Evolutionary conservation across 1,284 basidiomycete genomes (phyloP).

Genomic region (Coriolopsis trogii): DNA sequence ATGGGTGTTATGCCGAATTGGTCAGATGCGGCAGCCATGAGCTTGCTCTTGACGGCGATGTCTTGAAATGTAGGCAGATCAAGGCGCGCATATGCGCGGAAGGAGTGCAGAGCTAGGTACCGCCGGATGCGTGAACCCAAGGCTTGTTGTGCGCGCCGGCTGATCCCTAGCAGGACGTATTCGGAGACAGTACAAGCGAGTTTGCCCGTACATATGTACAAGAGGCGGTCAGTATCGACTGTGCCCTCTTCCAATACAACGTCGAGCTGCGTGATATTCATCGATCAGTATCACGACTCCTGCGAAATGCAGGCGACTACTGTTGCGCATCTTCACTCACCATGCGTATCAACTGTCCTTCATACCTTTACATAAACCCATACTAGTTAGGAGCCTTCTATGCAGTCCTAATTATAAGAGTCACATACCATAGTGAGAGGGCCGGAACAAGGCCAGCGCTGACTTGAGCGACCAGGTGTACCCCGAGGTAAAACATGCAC

Average conservation of each 20-base stretch:
- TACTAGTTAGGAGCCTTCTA: neutral
- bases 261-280: too few species aligned
- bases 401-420: neutral
- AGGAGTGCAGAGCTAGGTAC: constrained; percentile 63
- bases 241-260: constrained; percentile 63
- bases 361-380: neutral
- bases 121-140: constrained; percentile 62
- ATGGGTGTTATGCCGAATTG: constrained; percentile 44
- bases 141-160: too few species aligned
- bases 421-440: constrained; percentile 54
- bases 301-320: constrained; percentile 25
- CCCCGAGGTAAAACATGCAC: constrained; percentile 49
- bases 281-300: neutral
- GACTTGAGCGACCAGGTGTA: constrained; percentile 52
- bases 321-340: constrained; percentile 54
- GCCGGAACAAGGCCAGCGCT: constrained; percentile 62
- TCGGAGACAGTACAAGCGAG: constrained; percentile 56
- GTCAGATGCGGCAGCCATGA: constrained; percentile 39
- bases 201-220: constrained; percentile 56
- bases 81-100: constrained; percentile 64
- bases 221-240: constrained; percentile 60
- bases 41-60: constrained; percentile 59
- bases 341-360: neutral
- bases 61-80: constrained; percentile 77
- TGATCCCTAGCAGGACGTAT: too few species aligned